A percentile compares a stretch with the other conserved stretches of the same genome.
These are phyloP conservation scores for Meripilus lineatus DNA, from an alignment of 1,284 basidiomycete genomes.

Conservation along the genomic window DNA sequence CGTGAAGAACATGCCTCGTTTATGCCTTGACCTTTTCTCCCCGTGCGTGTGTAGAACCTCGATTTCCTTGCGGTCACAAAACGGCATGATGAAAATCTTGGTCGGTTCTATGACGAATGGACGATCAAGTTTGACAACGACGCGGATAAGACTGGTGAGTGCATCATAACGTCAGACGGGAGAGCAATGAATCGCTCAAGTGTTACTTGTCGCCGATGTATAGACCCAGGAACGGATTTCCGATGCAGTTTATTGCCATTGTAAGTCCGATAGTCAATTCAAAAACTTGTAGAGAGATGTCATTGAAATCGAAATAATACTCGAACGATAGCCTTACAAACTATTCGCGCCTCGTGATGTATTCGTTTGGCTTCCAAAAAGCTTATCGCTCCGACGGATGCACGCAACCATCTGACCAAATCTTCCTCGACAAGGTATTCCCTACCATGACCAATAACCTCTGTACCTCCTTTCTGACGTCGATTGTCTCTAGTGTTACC, in stretches of 20 bases:
- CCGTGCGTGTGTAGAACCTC: constrained; percentile 45
- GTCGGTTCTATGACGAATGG: constrained; percentile 62
- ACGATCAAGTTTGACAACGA: constrained; percentile 19
- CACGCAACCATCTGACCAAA: constrained; percentile 53
- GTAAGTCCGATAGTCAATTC: constrained; percentile 36
- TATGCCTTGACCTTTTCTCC: too few species aligned
- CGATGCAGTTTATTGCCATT: constrained; percentile 70
- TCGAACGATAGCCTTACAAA: constrained; percentile 50
- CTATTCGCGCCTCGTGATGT: constrained; percentile 82
- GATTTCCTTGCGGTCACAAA: constrained; percentile 64
- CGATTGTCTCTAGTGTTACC: constrained; percentile 48
- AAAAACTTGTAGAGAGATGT: too few species aligned
- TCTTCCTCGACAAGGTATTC: constrained; percentile 67
- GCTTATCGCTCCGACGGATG: constrained; percentile 70
- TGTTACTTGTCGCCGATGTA: too few species aligned
- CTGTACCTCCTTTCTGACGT: constrained; percentile 9
- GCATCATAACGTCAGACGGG: background rate
- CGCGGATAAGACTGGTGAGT: constrained; percentile 18
- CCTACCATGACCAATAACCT: background rate
- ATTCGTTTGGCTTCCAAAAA: constrained; percentile 80
- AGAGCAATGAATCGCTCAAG: too few species aligned
- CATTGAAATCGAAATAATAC: constrained; percentile 1
- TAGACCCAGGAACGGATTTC: constrained; percentile 58
- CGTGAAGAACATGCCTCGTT: too few species aligned
- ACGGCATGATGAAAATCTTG: constrained; percentile 54